Conservation (phyloP, 2,329 filamentous ascomycete species). For the Chrysosporium queenslandicum region DNA sequence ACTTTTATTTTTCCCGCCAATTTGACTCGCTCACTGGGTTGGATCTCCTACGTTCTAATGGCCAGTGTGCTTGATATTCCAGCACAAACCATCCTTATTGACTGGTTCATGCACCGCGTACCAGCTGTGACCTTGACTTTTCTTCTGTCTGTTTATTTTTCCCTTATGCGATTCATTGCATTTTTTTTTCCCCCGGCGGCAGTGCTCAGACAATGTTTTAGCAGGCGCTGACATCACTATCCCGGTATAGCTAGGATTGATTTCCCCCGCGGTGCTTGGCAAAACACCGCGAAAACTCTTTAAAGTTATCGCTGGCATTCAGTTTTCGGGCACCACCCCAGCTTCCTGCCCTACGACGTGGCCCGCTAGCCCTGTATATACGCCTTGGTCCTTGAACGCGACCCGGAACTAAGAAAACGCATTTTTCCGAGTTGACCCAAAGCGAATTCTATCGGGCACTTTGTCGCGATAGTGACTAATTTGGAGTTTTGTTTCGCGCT, state of each 20-base stretch:
- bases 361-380: slow-evolving; percentile 5
- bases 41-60: neutral
- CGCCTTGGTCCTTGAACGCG: too few relatives aligned
- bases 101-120: neutral
- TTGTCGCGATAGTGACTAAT: neutral
- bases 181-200: neutral
- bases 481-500: neutral
- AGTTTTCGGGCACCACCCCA: slow-evolving; percentile 16
- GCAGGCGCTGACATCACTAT: slow-evolving; percentile 8
- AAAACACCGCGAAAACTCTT: neutral
- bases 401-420: too few relatives aligned
- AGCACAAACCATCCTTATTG: neutral
- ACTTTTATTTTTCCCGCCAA: neutral
- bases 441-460: neutral
- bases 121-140: neutral
- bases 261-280: slow-evolving; percentile 6
- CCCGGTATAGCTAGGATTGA: slow-evolving; percentile 1
- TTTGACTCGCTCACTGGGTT: neutral
- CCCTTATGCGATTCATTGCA: neutral
- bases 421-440: neutral
- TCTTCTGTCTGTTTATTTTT: neutral
- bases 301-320: neutral
- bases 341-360: slow-evolving; percentile 16
- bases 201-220: neutral
- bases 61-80: neutral